Evolutionary conservation across 2,329 filamentous ascomycete genomes (phyloP).

Genomic region (Aurifilum marmelostoma): DNA sequence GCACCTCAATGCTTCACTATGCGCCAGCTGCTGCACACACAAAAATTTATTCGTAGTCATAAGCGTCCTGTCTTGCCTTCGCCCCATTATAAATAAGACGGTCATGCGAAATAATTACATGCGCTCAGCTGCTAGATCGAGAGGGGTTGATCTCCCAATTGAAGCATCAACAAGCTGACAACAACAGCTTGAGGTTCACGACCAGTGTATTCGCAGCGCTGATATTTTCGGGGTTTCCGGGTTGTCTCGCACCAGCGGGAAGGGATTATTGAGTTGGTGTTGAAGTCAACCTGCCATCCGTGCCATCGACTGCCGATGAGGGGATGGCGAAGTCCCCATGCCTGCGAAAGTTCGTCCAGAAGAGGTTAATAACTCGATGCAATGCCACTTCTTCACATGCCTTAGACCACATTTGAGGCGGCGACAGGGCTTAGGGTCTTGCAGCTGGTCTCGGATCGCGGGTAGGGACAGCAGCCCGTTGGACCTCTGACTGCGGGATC

Average conservation of each 20-base stretch:
- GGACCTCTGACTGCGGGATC: not conserved
- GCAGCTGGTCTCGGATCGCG: not conserved
- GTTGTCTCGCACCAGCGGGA: not conserved
- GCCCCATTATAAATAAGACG: not conserved
- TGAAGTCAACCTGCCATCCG: not conserved
- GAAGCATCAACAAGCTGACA: not conserved
- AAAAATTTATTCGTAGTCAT: not conserved
- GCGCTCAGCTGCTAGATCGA: not conserved
- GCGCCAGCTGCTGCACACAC: not conserved
- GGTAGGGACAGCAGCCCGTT: not conserved
- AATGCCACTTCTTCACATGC: not conserved
- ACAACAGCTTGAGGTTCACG: not conserved
- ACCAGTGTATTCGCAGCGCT: not conserved
- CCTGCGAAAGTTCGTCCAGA: not conserved
- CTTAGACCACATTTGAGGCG: not conserved
- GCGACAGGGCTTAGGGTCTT: not conserved
- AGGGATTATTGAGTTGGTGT: not conserved
- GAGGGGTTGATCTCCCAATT: not conserved
- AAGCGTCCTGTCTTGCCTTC: not conserved
- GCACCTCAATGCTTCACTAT: not conserved
- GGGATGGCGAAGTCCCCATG: not conserved
- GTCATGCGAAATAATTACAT: not conserved
- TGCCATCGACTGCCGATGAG: not conserved
- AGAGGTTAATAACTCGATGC: not conserved
- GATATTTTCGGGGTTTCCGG: not conserved